phyloP scores from a whole-genome alignment of 495 filamentous ascomycete species.

The Hyaloscypha bicolor region DNA sequence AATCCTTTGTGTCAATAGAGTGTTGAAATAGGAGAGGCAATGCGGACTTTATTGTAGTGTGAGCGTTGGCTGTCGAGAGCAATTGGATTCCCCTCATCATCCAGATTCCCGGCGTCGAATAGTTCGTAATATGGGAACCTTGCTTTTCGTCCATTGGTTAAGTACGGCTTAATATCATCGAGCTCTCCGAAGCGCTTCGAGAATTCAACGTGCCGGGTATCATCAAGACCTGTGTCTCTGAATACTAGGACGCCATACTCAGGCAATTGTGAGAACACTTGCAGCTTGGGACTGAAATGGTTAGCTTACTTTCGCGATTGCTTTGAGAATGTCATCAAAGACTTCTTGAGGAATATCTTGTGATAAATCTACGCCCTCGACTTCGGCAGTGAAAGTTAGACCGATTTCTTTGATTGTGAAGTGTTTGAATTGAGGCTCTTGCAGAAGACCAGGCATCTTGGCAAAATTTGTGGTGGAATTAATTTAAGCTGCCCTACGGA shows the following conservation, averaged over 20 bases:
- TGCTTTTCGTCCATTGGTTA: constrained; percentile 31
- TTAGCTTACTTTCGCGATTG: constrained; percentile 50
- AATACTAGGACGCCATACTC: constrained; percentile 60
- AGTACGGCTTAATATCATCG: constrained; percentile 59
- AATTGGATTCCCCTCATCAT: constrained; percentile 43
- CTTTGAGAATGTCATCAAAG: constrained; percentile 48
- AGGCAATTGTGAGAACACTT: neutral
- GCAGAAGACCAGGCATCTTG: constrained; percentile 9
- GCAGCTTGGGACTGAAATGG: neutral
- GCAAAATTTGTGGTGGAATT: neutral
- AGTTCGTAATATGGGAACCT: constrained; percentile 46
- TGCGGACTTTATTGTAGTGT: constrained; percentile 29
- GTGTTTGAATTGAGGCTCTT: constrained; percentile 14
- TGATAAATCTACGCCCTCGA: constrained; percentile 52
- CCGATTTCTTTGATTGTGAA: constrained; percentile 45
- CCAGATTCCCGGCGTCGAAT: constrained; percentile 62
- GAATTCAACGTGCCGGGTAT: constrained; percentile 56
- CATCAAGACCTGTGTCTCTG: constrained; percentile 53
- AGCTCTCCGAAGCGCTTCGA: constrained; percentile 57
- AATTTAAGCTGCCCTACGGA: neutral
- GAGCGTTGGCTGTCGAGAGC: constrained; percentile 42
- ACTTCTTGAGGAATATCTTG: constrained; percentile 45
- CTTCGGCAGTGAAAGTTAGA: constrained; percentile 57
- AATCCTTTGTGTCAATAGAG: constrained; percentile 1
- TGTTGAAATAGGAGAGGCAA: neutral